Evolutionary conservation across 208 protist genomes (phyloP).

Genomic region (Trypanosoma conorhini): DNA sequence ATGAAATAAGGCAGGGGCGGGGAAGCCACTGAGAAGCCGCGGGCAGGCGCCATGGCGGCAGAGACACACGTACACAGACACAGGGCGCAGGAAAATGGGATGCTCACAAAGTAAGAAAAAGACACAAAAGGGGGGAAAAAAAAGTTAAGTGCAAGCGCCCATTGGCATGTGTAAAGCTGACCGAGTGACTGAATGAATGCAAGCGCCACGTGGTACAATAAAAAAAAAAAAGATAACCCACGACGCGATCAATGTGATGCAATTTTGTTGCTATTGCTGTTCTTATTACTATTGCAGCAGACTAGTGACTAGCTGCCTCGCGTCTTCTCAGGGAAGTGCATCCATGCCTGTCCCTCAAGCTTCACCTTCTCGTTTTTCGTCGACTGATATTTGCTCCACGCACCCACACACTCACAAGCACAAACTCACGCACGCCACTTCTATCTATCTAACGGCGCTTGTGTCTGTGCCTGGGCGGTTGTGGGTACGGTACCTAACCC

Average conservation of each 20-base stretch:
- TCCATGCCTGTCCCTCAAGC: neutral
- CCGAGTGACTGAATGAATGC: too few relatives aligned
- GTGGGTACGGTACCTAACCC: too few relatives aligned
- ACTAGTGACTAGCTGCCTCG: too few relatives aligned
- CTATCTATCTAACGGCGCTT: neutral
- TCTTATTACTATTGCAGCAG: too few relatives aligned
- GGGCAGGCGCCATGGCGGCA: too few relatives aligned
- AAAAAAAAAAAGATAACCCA: neutral
- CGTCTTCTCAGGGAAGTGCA: neutral
- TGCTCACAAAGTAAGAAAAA: neutral
- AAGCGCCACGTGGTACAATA: neutral
- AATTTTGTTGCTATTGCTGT: too few relatives aligned
- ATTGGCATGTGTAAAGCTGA: too few relatives aligned
- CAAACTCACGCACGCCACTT: too few relatives aligned
- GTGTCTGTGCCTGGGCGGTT: neutral
- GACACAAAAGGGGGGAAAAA: too few relatives aligned
- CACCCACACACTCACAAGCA: neutral
- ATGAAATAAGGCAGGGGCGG: constrained; percentile 1
- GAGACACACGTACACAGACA: neutral
- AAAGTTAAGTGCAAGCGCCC: too few relatives aligned
- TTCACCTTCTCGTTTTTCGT: neutral
- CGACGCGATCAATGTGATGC: too few relatives aligned
- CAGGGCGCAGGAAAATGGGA: too few relatives aligned
- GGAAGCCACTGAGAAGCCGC: neutral
- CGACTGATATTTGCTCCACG: neutral